A percentile compares a stretch with the other conserved stretches of the same genome.
phyloP scores from a whole-genome alignment of 2,329 filamentous ascomycete genomes.

The Aspergillus texensis region DNA sequence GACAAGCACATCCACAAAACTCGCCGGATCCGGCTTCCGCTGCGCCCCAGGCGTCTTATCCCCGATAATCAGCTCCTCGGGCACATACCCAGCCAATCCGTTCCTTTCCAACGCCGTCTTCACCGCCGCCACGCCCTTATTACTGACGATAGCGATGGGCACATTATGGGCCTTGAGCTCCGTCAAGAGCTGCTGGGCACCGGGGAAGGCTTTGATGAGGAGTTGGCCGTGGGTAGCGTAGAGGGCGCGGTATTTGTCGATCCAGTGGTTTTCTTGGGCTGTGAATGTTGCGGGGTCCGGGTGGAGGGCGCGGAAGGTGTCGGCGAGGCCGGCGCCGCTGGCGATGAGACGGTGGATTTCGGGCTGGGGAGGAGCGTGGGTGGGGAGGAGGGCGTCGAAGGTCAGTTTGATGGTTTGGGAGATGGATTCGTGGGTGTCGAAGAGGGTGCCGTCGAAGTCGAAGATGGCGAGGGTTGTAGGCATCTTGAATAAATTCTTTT shows the following conservation, averaged over 20 bases:
- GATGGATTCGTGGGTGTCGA: conserved; percentile 21
- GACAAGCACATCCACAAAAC: conserved; percentile 17
- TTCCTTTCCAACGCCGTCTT: conserved; percentile 12
- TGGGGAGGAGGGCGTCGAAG: conserved; percentile 15
- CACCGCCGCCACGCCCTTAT: conserved; percentile 25
- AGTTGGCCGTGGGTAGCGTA: conserved; percentile 24
- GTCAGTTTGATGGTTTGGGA: conserved; percentile 9
- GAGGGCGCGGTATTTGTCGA: conserved; percentile 23
- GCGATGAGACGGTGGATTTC: conserved; percentile 14
- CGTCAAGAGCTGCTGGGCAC: conserved; percentile 18
- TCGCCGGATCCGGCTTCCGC: conserved; percentile 17
- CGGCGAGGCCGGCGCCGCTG: conserved; percentile 12
- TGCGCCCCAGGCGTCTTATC: conserved; percentile 9
- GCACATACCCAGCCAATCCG: conserved; percentile 7
- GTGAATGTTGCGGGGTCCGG: conserved; percentile 12
- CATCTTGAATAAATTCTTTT: neutral
- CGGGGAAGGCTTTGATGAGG: conserved; percentile 23
- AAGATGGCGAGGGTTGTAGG: conserved; percentile 16
- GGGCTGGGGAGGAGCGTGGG: neutral
- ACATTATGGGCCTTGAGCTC: conserved; percentile 14
- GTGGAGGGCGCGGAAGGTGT: conserved; percentile 15
- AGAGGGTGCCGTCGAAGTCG: conserved; percentile 24
- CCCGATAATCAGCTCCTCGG: conserved; percentile 16
- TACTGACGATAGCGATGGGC: conserved; percentile 28
- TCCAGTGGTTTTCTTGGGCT: conserved; percentile 18